Evolutionary conservation across 495 filamentous ascomycete genomes (phyloP).

Genomic region (Bathelium albidoporum): DNA sequence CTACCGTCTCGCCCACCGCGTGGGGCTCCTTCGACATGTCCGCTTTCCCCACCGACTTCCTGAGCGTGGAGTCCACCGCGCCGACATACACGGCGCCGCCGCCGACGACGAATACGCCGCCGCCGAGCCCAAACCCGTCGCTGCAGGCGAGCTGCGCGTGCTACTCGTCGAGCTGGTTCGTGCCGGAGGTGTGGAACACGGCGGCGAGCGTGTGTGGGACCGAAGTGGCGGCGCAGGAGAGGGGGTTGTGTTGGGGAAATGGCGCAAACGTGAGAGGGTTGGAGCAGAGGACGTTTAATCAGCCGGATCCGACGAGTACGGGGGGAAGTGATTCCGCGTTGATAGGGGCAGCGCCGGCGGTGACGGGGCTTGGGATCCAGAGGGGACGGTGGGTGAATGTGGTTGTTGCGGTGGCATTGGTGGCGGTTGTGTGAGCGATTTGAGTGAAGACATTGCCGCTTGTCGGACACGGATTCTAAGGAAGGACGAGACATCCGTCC

Average conservation of each 20-base stretch:
- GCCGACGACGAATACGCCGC: neutral
- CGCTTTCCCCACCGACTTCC: neutral
- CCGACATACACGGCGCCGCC: neutral
- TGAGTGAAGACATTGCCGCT: neutral
- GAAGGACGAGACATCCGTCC: too few relatives aligned
- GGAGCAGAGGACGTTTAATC: neutral
- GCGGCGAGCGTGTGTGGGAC: neutral
- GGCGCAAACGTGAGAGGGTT: neutral
- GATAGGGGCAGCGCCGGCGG: neutral
- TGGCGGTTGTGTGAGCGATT: neutral
- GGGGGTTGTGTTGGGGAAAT: neutral
- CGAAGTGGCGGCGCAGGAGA: neutral
- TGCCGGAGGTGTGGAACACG: neutral
- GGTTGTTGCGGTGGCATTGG: neutral
- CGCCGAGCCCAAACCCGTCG: neutral
- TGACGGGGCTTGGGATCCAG: neutral
- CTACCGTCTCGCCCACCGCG: neutral
- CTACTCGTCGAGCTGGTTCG: neutral
- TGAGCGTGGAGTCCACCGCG: neutral
- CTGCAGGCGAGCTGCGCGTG: neutral
- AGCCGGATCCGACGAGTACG: neutral
- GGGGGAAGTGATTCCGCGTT: too few relatives aligned
- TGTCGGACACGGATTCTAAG: too few relatives aligned
- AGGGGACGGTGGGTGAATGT: too few relatives aligned
- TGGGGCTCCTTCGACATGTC: neutral